phyloP scores from a whole-genome alignment of 306 rosid genomes.

The Urtica urens region DNA sequence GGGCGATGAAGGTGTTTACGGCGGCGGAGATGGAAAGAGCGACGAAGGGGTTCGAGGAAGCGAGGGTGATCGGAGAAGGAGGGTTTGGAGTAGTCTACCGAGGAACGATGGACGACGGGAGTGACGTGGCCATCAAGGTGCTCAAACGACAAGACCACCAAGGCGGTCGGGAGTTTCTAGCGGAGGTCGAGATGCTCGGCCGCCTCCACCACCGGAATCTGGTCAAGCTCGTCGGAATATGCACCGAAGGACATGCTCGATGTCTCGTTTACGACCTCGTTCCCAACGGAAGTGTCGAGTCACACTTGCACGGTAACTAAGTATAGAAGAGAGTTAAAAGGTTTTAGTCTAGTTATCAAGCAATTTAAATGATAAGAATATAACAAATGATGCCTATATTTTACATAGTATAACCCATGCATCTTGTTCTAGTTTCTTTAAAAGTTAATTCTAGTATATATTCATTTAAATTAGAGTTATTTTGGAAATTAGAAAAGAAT shows the following conservation, averaged over 20 bases:
- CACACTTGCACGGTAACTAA: slow-evolving; percentile 80
- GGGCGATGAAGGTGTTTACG: slow-evolving; percentile 50
- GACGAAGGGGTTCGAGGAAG: slow-evolving; percentile 60
- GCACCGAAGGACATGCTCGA: slow-evolving; percentile 68
- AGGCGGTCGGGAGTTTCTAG: slow-evolving; percentile 88
- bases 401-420: too few relatives aligned
- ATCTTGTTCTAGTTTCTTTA: too few relatives aligned
- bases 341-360: too few relatives aligned
- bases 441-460: too few relatives aligned
- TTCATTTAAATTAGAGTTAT: too few relatives aligned
- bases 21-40: slow-evolving; percentile 67
- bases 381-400: too few relatives aligned
- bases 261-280: slow-evolving; percentile 90
- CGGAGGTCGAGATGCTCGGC: slow-evolving; percentile 97
- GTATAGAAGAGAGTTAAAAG: too few relatives aligned
- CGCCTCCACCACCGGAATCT: slow-evolving; percentile 92
- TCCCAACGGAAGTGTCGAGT: slow-evolving; percentile 94
- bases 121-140: slow-evolving; percentile 80
- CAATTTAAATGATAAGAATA: too few relatives aligned
- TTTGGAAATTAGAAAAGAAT: too few relatives aligned
- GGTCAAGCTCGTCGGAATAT: slow-evolving; percentile 76
- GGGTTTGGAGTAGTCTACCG: slow-evolving; percentile 89
- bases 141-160: slow-evolving; percentile 81
- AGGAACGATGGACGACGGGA: slow-evolving; percentile 70
- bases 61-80: slow-evolving; percentile 96